phyloP scores from a whole-genome alignment of 164 flowering plant species.

The Cinnamomum micranthum region DNA sequence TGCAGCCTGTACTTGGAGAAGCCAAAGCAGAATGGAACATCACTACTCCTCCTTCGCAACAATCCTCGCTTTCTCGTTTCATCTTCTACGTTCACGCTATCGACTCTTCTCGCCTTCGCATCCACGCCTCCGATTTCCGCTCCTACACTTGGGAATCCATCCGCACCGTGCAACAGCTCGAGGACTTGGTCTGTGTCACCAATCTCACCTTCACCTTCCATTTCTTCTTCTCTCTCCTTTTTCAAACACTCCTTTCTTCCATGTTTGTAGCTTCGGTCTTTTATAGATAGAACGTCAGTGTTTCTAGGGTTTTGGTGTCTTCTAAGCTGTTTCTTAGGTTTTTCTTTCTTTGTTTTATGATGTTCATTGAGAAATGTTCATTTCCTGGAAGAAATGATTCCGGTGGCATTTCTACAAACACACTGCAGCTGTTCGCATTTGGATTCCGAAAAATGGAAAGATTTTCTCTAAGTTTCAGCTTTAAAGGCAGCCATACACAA shows the following conservation, averaged over 20 bases:
- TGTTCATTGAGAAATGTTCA: background rate
- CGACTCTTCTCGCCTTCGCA: slow-evolving; percentile 36
- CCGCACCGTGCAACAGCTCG: slow-evolving; percentile 52
- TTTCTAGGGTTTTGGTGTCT: too few relatives aligned
- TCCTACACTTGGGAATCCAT: slow-evolving; percentile 48
- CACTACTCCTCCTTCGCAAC: background rate
- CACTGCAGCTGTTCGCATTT: background rate
- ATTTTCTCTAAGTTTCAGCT: too few relatives aligned
- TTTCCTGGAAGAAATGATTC: background rate
- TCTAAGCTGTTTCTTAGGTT: background rate
- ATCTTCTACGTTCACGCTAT: slow-evolving; percentile 43
- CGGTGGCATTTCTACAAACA: background rate
- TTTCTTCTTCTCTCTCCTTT: background rate
- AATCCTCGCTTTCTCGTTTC: slow-evolving; percentile 24
- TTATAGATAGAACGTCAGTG: too few relatives aligned
- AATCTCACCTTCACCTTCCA: background rate
- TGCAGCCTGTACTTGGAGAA: slow-evolving; percentile 49
- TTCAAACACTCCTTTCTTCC: background rate
- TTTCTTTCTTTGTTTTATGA: background rate
- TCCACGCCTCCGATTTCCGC: slow-evolving; percentile 59
- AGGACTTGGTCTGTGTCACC: slow-evolving; percentile 49
- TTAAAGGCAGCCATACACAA: background rate
- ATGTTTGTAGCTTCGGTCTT: background rate
- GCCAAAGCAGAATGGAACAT: slow-evolving; percentile 39
- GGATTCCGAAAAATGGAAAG: background rate